phyloP scores from a whole-genome alignment of 768 basidiomycete genomes.

The Wakefieldia striispora region DNA sequence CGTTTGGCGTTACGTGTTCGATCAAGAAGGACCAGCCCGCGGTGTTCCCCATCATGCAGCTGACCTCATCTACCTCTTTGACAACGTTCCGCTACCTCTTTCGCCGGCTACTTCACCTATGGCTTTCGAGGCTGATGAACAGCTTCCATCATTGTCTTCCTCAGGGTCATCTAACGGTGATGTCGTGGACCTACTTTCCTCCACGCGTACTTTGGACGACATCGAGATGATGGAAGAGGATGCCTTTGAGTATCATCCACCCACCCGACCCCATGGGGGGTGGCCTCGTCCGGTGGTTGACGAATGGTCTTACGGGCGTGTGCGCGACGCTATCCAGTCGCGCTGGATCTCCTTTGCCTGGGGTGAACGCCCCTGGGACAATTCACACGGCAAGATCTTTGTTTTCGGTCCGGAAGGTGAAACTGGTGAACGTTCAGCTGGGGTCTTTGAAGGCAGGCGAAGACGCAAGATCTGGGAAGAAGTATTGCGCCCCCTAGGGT shows the following conservation, averaged over 20 bases:
- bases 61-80: constrained; percentile 77
- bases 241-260: constrained; percentile 14
- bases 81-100: constrained; percentile 61
- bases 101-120: constrained; percentile 33
- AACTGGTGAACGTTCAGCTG: constrained; percentile 63
- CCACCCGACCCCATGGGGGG: constrained; percentile 29
- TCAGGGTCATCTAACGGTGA: constrained; percentile 27
- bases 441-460: constrained; percentile 66
- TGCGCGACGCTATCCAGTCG: constrained; percentile 69
- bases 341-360: constrained; percentile 75
- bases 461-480: constrained; percentile 60
- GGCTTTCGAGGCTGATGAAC: constrained; percentile 34
- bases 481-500: constrained; percentile 66
- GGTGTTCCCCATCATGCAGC: constrained; percentile 67
- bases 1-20: constrained; percentile 83
- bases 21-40: constrained; percentile 70
- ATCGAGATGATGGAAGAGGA: constrained; percentile 27
- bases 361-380: constrained; percentile 70
- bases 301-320: constrained; percentile 61
- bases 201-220: constrained; percentile 23
- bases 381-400: constrained; percentile 55
- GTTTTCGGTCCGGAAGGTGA: constrained; percentile 85
- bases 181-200: constrained; percentile 12
- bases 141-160: constrained; percentile 28
- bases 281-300: constrained; percentile 63